Conservation (phyloP, 1,139 yeast genomes). For the Geotrichum bryndzae region DNA sequence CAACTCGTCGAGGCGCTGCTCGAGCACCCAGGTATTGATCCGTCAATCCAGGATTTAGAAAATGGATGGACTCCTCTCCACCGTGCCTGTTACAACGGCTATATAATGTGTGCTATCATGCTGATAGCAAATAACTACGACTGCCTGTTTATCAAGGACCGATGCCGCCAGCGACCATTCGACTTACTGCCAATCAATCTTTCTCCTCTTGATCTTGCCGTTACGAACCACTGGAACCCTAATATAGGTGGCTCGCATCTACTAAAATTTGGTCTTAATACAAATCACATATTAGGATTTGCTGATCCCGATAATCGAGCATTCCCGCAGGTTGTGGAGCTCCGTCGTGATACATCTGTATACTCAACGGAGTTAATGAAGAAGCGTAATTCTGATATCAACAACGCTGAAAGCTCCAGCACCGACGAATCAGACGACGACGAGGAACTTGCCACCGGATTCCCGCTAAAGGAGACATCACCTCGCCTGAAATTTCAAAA, state of each 20-base stretch:
- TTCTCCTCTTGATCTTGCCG: slow-evolving; percentile 33
- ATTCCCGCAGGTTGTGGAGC: slow-evolving; percentile 34
- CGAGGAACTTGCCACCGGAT: slow-evolving; percentile 2
- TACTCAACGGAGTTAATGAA: slow-evolving; percentile 2
- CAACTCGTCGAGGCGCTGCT: slow-evolving; percentile 46
- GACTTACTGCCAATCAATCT: slow-evolving; percentile 48
- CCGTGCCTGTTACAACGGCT: slow-evolving; percentile 55
- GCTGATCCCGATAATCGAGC: slow-evolving; percentile 60
- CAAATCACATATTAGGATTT: slow-evolving; percentile 59
- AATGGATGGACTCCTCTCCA: slow-evolving; percentile 84
- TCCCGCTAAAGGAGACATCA: slow-evolving; percentile 1
- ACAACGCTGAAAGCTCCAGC: background rate
- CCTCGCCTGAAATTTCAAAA: slow-evolving; percentile 26
- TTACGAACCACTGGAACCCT: slow-evolving; percentile 30
- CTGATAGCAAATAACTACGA: slow-evolving; percentile 42
- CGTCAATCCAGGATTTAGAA: slow-evolving; percentile 56
- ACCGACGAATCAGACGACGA: slow-evolving; percentile 7
- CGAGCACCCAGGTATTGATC: slow-evolving; percentile 44
- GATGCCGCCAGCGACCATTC: slow-evolving; percentile 50
- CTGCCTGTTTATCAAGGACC: slow-evolving; percentile 54
- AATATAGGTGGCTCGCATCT: slow-evolving; percentile 51
- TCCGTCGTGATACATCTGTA: slow-evolving; percentile 20
- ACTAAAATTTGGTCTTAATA: slow-evolving; percentile 60
- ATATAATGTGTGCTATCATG: slow-evolving; percentile 50
- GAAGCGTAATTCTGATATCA: background rate